Conservation (phyloP, 1,284 basidiomycete species). For the Exsudoporus floridanus region DNA sequence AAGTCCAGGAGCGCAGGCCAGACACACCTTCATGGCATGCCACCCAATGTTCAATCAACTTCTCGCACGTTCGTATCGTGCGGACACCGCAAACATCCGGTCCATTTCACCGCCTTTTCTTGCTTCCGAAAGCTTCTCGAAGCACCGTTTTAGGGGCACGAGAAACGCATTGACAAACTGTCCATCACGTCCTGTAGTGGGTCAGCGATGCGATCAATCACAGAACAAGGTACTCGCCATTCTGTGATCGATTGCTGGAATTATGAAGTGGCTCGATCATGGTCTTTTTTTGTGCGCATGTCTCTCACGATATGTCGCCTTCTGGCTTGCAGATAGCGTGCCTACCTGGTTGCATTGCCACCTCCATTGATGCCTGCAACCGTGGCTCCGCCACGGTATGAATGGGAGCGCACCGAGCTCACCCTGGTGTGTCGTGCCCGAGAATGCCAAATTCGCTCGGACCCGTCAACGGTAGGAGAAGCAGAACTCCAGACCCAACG, state of each 20-base stretch:
- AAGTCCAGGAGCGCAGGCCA: neutral
- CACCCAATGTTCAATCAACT: neutral
- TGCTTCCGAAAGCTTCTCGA: constrained; percentile 4
- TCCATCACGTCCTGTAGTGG: neutral
- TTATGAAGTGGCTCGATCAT: constrained; percentile 4
- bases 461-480: neutral
- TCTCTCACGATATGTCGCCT: neutral
- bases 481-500: neutral
- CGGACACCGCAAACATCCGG: neutral
- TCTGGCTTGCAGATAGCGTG: neutral
- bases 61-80: constrained; percentile 5
- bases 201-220: constrained; percentile 5
- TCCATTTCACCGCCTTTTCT: neutral
- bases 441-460: too few species aligned
- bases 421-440: neutral
- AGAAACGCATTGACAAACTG: neutral
- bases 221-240: neutral
- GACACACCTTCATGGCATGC: constrained; percentile 11
- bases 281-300: neutral
- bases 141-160: neutral
- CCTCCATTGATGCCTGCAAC: neutral
- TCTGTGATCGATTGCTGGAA: neutral
- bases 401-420: neutral
- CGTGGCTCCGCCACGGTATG: neutral
- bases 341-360: neutral